Percentiles rank a stretch among this genome's conserved stretches.
phyloP scores from a whole-genome alignment of 2,329 filamentous ascomycete genomes.

The Bipolaris gigantea region DNA sequence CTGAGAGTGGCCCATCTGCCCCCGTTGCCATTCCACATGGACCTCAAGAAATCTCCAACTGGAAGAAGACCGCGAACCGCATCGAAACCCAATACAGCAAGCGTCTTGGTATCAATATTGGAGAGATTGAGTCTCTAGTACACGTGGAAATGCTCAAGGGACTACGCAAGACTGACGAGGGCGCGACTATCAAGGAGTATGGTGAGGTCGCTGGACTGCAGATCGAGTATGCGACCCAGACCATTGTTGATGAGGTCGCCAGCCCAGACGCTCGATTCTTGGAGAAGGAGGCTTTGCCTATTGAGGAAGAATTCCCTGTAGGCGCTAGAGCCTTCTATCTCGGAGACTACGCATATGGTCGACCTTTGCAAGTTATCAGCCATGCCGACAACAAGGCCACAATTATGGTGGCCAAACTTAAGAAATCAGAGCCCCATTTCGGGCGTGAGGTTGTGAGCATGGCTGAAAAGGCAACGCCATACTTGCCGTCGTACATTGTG shows the following conservation, averaged over 20 bases:
- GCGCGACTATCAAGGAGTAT: constrained; percentile 91
- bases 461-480: constrained; percentile 71
- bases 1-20: constrained; percentile 62
- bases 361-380: constrained; percentile 78
- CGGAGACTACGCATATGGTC: constrained; percentile 88
- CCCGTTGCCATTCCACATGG: constrained; percentile 71
- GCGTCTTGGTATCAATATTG: constrained; percentile 83
- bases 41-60: constrained; percentile 76
- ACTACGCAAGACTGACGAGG: constrained; percentile 84
- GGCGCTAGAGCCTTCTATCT: constrained; percentile 88
- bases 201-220: constrained; percentile 82
- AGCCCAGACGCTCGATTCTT: constrained; percentile 93
- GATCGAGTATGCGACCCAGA: constrained; percentile 86
- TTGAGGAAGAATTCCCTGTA: constrained; percentile 87
- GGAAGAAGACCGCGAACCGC: constrained; percentile 77
- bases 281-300: constrained; percentile 81
- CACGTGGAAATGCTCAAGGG: constrained; percentile 95
- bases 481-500: constrained; percentile 86
- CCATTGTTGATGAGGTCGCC: constrained; percentile 84
- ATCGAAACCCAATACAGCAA: constrained; percentile 90
- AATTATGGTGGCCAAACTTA: constrained; percentile 73
- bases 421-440: constrained; percentile 78
- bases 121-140: constrained; percentile 82
- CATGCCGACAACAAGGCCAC: constrained; percentile 76
- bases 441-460: constrained; percentile 70